These are phyloP conservation scores for Rhizopogon roseolus DNA, from an alignment of 768 basidiomycete species.

Conservation along the genomic window DNA sequence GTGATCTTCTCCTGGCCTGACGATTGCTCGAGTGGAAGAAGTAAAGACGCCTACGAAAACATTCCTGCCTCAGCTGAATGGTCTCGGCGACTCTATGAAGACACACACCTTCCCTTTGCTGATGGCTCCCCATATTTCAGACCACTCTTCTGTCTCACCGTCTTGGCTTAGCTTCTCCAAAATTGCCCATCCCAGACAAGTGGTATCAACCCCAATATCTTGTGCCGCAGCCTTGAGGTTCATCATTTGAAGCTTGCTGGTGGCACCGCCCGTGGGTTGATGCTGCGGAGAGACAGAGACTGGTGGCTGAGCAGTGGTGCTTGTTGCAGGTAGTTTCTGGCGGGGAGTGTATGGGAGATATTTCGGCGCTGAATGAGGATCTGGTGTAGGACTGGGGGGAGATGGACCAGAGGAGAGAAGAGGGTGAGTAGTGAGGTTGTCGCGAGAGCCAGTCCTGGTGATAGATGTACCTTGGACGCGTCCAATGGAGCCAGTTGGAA, in stretches of 20 bases:
- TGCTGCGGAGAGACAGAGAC: slow-evolving; percentile 34
- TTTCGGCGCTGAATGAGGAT: slow-evolving; percentile 28
- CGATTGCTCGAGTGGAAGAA: slow-evolving; percentile 67
- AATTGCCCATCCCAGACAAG: slow-evolving; percentile 71
- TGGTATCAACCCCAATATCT: slow-evolving; percentile 56
- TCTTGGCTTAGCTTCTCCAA: slow-evolving; percentile 63
- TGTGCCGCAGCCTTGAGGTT: slow-evolving; percentile 73
- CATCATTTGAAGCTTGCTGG: slow-evolving; percentile 65
- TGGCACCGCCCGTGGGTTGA: slow-evolving; percentile 52
- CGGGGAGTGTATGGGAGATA: slow-evolving; percentile 79
- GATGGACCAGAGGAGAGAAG: slow-evolving; percentile 45
- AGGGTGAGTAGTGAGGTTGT: slow-evolving; percentile 59
- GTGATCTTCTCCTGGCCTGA: slow-evolving; percentile 54
- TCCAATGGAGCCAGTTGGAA: slow-evolving; percentile 54
- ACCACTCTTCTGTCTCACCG: slow-evolving; percentile 58
- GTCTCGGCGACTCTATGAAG: not conserved
- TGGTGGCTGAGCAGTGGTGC: slow-evolving; percentile 35
- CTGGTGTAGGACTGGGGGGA: slow-evolving; percentile 23
- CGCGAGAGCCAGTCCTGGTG: slow-evolving; percentile 42
- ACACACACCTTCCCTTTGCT: slow-evolving; percentile 60
- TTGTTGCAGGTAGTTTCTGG: slow-evolving; percentile 52
- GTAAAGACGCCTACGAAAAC: slow-evolving; percentile 61
- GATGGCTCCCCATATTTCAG: slow-evolving; percentile 61
- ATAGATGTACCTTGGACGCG: slow-evolving; percentile 40
- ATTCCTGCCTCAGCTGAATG: not conserved